Evolutionary conservation across 208 protist species (phyloP).

Genomic region (Leptomonas pyrrhocoris): DNA sequence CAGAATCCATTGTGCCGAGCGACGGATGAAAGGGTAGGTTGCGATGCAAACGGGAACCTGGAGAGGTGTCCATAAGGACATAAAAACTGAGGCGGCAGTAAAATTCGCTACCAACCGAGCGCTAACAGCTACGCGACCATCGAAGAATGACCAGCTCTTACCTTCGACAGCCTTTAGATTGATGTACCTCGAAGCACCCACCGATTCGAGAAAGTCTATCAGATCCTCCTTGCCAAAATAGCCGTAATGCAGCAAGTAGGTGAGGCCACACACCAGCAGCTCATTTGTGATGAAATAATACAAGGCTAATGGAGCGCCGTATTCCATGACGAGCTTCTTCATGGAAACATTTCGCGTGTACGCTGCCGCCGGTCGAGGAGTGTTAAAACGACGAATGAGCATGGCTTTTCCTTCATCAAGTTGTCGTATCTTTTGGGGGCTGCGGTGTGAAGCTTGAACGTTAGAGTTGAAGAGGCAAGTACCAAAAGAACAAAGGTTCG

Average conservation of each 20-base stretch:
- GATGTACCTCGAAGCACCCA: slow-evolving; percentile 46
- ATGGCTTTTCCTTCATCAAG: not conserved
- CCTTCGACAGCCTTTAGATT: slow-evolving; percentile 40
- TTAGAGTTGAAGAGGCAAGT: no score
- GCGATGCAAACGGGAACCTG: slow-evolving; percentile 54
- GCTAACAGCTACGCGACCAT: slow-evolving; percentile 39
- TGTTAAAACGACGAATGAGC: slow-evolving; percentile 8
- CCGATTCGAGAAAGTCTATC: slow-evolving; percentile 40
- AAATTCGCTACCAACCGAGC: slow-evolving; percentile 60
- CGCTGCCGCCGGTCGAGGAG: not conserved
- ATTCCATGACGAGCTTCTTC: slow-evolving; percentile 31
- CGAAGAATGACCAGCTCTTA: slow-evolving; percentile 54
- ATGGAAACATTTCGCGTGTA: slow-evolving; percentile 22
- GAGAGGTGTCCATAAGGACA: slow-evolving; percentile 55
- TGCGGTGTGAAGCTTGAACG: no score
- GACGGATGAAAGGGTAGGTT: slow-evolving; percentile 41
- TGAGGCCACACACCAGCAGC: slow-evolving; percentile 44
- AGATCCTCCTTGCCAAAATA: slow-evolving; percentile 64
- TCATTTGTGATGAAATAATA: slow-evolving; percentile 71
- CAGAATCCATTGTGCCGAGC: not conserved
- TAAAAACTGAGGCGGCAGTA: slow-evolving; percentile 56
- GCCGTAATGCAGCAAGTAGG: slow-evolving; percentile 56
- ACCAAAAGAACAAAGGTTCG: no score
- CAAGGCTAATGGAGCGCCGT: slow-evolving; percentile 39
- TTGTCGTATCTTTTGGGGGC: no score